phyloP scores from a whole-genome alignment of 2,329 filamentous ascomycete species.

The Calonectria naviculata region DNA sequence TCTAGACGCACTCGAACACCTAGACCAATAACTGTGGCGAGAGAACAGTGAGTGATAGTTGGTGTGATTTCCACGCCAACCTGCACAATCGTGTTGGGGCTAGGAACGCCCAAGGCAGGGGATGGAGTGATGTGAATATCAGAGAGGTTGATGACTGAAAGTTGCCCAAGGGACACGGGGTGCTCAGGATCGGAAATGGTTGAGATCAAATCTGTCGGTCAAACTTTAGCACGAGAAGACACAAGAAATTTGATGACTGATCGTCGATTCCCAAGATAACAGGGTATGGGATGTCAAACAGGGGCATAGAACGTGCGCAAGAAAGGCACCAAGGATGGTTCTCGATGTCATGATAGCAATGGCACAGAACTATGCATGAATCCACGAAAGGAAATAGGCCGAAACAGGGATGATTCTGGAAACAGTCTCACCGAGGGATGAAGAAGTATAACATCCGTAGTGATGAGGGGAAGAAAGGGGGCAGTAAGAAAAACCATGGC shows the following conservation, averaged over 20 bases:
- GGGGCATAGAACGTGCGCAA: background rate
- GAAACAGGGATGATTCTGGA: background rate
- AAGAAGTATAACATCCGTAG: background rate
- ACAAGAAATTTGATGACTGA: background rate
- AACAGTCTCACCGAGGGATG: background rate
- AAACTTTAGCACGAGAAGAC: slow-evolving; percentile 30
- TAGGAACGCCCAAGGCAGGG: slow-evolving; percentile 51
- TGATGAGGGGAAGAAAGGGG: background rate
- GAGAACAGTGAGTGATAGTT: slow-evolving; percentile 95
- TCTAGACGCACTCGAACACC: slow-evolving; percentile 93
- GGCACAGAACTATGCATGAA: background rate
- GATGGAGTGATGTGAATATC: slow-evolving; percentile 81
- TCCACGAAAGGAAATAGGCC: slow-evolving; percentile 9
- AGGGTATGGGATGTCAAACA: background rate
- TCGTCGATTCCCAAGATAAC: background rate
- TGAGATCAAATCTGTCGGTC: slow-evolving; percentile 82
- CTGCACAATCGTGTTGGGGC: slow-evolving; percentile 69
- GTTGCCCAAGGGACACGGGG: slow-evolving; percentile 89
- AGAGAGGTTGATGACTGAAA: slow-evolving; percentile 95
- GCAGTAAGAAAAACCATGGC: slow-evolving; percentile 24
- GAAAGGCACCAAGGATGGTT: background rate
- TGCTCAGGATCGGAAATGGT: slow-evolving; percentile 97
- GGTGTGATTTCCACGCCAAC: slow-evolving; percentile 93
- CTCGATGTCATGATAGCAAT: background rate
- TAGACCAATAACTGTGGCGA: slow-evolving; percentile 95